phyloP scores from a whole-genome alignment of 2,329 filamentous ascomycete genomes.

The Fusarium mundagurra region DNA sequence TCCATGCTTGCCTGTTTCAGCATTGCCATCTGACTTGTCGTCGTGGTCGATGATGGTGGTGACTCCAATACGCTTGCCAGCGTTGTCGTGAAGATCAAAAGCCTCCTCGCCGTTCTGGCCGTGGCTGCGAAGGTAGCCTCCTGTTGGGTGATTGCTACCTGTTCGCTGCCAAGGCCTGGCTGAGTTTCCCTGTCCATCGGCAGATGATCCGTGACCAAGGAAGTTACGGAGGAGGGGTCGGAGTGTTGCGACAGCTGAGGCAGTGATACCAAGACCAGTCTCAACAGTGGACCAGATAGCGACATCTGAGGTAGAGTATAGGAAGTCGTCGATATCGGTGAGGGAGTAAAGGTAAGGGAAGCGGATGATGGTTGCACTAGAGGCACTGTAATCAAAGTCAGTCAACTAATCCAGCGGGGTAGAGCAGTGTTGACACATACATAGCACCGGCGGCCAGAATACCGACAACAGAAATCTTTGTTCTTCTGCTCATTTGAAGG shows the following conservation, averaged over 20 bases:
- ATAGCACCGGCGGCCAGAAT: slow-evolving; percentile 32
- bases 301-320: slow-evolving; percentile 55
- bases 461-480: slow-evolving; percentile 50
- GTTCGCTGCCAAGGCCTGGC: slow-evolving; percentile 32
- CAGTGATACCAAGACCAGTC: slow-evolving; percentile 54
- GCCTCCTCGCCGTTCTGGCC: slow-evolving; percentile 11
- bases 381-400: slow-evolving; percentile 32
- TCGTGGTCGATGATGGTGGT: slow-evolving; percentile 39
- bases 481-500: slow-evolving; percentile 51
- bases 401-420: accelerated
- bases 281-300: slow-evolving; percentile 59
- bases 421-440: neutral
- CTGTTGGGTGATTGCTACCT: slow-evolving; percentile 26
- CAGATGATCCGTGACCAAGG: slow-evolving; percentile 10
- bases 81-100: slow-evolving; percentile 19
- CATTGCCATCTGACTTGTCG: neutral
- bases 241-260: slow-evolving; percentile 53
- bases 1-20: neutral
- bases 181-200: slow-evolving; percentile 26
- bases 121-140: slow-evolving; percentile 34
- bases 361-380: slow-evolving; percentile 55
- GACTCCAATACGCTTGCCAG: slow-evolving; percentile 24
- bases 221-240: slow-evolving; percentile 10
- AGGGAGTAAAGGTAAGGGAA: slow-evolving; percentile 54
- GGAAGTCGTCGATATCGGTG: slow-evolving; percentile 51